These are phyloP conservation scores for Mortierella claussenii DNA, from an alignment of 192 early-diverging fungal species.

Conservation along the genomic window DNA sequence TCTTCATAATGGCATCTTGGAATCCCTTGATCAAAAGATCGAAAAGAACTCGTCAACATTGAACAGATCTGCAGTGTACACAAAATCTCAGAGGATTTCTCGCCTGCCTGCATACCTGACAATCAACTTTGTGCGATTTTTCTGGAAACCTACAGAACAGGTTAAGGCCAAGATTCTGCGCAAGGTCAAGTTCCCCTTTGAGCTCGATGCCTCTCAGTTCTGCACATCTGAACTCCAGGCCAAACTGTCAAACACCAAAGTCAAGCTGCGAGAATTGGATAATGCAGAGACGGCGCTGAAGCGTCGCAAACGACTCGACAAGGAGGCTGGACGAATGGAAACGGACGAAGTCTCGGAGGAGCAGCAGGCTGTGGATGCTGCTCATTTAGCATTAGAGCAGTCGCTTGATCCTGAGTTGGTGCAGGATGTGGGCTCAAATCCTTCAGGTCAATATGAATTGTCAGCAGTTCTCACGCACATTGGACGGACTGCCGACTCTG, in stretches of 20 bases:
- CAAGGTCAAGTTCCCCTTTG: constrained; percentile 94
- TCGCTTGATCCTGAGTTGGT: constrained; percentile 76
- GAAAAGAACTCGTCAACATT: constrained; percentile 91
- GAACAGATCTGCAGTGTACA: constrained; percentile 83
- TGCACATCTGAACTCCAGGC: constrained; percentile 85
- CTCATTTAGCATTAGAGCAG: constrained; percentile 48
- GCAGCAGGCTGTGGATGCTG: constrained; percentile 33
- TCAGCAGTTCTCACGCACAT: constrained; percentile 94
- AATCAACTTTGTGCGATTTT: constrained; percentile 93
- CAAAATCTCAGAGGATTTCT: constrained; percentile 76
- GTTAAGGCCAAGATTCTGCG: constrained; percentile 94
- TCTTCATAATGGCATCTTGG: constrained; percentile 75
- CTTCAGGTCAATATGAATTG: constrained; percentile 92
- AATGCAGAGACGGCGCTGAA: constrained; percentile 65
- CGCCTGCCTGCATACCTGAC: constrained; percentile 92
- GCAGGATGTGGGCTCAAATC: constrained; percentile 86
- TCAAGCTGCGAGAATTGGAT: constrained; percentile 76
- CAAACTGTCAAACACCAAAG: constrained; percentile 74
- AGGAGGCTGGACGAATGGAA: constrained; percentile 42
- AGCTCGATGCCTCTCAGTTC: constrained; percentile 87
- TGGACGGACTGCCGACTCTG: constrained; percentile 92
- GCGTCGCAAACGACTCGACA: constrained; percentile 60
- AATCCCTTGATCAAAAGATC: constrained; percentile 82
- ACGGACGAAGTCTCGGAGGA: constrained; percentile 32
- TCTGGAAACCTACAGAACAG: constrained; percentile 87